Evolutionary conservation across 139 green algal genomes (phyloP).

Genomic region (Trebouxia sp.): DNA sequence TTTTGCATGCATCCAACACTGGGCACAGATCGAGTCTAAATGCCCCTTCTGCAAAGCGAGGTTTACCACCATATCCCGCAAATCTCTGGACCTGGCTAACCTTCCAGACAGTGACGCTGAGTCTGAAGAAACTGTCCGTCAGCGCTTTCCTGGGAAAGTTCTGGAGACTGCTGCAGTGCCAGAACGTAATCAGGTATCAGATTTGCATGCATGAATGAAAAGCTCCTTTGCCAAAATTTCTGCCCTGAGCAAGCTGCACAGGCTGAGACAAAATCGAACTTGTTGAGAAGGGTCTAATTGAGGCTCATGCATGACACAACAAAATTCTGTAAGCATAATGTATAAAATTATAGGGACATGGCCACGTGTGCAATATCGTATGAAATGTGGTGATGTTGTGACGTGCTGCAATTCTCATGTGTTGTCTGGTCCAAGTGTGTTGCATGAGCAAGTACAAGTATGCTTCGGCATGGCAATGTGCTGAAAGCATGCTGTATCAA

Average conservation of each 20-base stretch:
- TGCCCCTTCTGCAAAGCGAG: slow-evolving; percentile 74
- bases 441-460: too few species aligned
- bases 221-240: neutral
- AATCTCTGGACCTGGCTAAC: slow-evolving; percentile 37
- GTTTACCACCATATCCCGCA: slow-evolving; percentile 61
- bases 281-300: too few species aligned
- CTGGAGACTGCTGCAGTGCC: slow-evolving; percentile 34
- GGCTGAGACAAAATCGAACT: too few species aligned
- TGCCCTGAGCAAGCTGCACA: too few species aligned
- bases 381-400: too few species aligned
- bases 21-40: slow-evolving; percentile 61
- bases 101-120: neutral
- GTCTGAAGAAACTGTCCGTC: neutral
- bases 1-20: slow-evolving; percentile 67
- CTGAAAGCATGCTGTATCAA: too few species aligned
- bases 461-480: too few species aligned
- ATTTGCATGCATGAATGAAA: neutral
- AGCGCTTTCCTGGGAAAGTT: slow-evolving; percentile 32
- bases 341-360: too few species aligned
- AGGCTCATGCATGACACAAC: too few species aligned
- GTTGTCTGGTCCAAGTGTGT: neutral
- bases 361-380: too few species aligned
- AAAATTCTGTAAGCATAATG: too few species aligned
- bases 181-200: slow-evolving; percentile 54
- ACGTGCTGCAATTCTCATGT: too few species aligned